These are phyloP conservation scores for Annulohypoxylon bovei DNA, from an alignment of 495 filamentous ascomycete species.

Conservation along the genomic window DNA sequence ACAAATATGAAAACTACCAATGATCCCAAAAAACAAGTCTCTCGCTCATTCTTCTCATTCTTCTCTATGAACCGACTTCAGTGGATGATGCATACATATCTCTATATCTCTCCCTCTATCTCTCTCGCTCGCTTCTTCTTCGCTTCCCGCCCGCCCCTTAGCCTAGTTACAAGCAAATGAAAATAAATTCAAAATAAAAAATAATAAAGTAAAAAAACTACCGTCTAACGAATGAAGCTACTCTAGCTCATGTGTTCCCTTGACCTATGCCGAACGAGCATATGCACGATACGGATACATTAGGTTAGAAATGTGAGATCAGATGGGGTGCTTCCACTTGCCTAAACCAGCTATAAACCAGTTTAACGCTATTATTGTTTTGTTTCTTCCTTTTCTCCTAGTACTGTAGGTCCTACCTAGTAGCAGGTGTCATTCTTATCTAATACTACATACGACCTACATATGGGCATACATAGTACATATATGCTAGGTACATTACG, in stretches of 20 bases:
- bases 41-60: neutral
- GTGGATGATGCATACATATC: neutral
- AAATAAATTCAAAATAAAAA: slow-evolving; percentile 29
- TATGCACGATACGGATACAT: slow-evolving; percentile 46
- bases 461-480: neutral
- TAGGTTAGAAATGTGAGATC: slow-evolving; percentile 40
- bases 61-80: neutral
- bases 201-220: slow-evolving; percentile 34
- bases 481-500: neutral
- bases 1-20: slow-evolving; percentile 32
- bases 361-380: neutral
- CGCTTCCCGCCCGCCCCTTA: neutral
- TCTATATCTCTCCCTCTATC: no score
- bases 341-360: slow-evolving; percentile 30
- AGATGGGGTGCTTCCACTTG: slow-evolving; percentile 41
- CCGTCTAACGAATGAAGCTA: slow-evolving; percentile 21
- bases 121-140: neutral
- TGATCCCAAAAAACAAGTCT: slow-evolving; percentile 28
- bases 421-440: slow-evolving; percentile 27
- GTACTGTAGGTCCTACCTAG: no score
- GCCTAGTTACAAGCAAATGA: slow-evolving; percentile 25
- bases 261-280: slow-evolving; percentile 40
- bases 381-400: neutral
- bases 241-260: slow-evolving; percentile 21
- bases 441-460: slow-evolving; percentile 12